These are phyloP conservation scores for Suillus weaverae DNA, from an alignment of 768 basidiomycete genomes.

Conservation along the genomic window DNA sequence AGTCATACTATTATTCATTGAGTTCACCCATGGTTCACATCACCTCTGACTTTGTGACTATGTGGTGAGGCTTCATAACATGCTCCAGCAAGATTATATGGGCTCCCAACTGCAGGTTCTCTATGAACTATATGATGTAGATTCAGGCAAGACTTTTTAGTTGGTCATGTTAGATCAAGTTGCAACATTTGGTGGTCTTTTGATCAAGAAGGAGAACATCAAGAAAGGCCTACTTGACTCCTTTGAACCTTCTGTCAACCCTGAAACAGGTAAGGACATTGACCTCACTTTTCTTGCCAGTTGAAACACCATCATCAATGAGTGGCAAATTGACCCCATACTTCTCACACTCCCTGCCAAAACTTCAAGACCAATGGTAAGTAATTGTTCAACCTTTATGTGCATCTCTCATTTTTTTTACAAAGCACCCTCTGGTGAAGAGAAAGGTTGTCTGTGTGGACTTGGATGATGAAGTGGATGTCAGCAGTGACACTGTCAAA, in stretches of 20 bases:
- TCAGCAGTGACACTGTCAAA: too few species aligned
- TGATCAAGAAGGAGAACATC: constrained; percentile 3
- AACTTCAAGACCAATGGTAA: neutral
- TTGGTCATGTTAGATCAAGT: neutral
- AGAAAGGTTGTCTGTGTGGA: too few species aligned
- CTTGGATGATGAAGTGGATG: too few species aligned
- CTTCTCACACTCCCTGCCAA: neutral
- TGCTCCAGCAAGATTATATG: neutral
- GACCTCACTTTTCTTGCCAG: neutral
- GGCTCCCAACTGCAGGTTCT: neutral
- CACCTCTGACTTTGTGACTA: constrained; percentile 22
- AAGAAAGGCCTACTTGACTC: neutral
- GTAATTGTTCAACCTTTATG: neutral
- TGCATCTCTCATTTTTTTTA: neutral
- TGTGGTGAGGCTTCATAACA: constrained; percentile 19
- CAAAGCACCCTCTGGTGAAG: too few species aligned
- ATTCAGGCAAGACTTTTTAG: constrained; percentile 17
- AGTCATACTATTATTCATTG: constrained; percentile 9
- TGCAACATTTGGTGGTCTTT: neutral
- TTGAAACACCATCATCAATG: neutral
- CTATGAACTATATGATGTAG: neutral
- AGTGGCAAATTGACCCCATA: constrained; percentile 3
- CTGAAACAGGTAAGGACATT: neutral
- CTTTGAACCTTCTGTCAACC: neutral
- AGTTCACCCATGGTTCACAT: constrained; percentile 23